These are phyloP conservation scores for Diospyros kaki DNA, from an alignment of 148 eudicot genomes.

Conservation along the genomic window DNA sequence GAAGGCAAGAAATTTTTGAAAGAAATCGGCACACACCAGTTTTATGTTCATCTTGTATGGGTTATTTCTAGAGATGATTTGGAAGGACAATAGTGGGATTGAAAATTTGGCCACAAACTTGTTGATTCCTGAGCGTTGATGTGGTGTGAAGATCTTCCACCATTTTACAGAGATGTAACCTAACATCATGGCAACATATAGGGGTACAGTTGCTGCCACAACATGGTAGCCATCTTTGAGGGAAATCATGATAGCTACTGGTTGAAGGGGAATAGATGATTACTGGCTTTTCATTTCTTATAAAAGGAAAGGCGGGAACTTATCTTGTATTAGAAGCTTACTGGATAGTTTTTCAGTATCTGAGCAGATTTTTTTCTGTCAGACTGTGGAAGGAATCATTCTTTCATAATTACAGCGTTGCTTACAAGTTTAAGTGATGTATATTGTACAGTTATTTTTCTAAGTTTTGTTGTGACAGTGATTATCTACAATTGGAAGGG, in stretches of 20 bases:
- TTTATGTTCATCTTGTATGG: constrained; percentile 46
- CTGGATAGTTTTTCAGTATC: neutral
- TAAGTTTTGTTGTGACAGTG: too few species aligned
- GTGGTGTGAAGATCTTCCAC: constrained; percentile 41
- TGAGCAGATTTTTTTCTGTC: neutral
- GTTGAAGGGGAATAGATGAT: neutral
- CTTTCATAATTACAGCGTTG: neutral
- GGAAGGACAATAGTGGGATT: constrained; percentile 46
- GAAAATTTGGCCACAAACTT: constrained; percentile 53
- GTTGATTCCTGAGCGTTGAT: constrained; percentile 56
- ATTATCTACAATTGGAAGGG: neutral
- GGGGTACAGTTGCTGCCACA: constrained; percentile 36
- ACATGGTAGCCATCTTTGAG: constrained; percentile 28
- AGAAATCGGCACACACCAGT: constrained; percentile 36
- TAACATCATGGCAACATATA: constrained; percentile 46
- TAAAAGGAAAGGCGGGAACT: constrained; percentile 10
- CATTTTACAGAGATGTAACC: constrained; percentile 41
- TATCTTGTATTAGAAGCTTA: constrained; percentile 11
- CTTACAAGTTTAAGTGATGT: neutral
- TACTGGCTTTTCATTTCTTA: constrained; percentile 9
- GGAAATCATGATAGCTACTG: constrained; percentile 32
- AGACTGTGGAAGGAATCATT: neutral
- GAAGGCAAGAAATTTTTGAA: constrained; percentile 42
- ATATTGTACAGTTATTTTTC: neutral
- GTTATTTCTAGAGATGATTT: constrained; percentile 39